phyloP scores from a whole-genome alignment of 2,329 filamentous ascomycete genomes.

The Alternaria postmessia region DNA sequence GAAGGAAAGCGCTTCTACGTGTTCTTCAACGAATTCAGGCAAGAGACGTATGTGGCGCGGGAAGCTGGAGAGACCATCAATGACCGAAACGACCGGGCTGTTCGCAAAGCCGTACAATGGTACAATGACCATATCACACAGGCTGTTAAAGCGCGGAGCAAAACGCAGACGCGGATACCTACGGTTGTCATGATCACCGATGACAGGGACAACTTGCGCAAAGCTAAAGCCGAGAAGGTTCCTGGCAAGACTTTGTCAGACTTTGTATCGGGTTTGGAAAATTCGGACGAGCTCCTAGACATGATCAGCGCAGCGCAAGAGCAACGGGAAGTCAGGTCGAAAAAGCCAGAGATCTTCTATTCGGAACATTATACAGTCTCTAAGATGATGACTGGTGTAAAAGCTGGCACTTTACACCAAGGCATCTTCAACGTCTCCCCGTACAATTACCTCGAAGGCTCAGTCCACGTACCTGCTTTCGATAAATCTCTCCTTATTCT shows the following conservation, averaged over 20 bases:
- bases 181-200: constrained; percentile 93
- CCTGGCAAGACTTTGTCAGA: constrained; percentile 70
- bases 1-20: constrained; percentile 98
- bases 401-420: constrained; percentile 88
- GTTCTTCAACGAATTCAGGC: constrained; percentile 97
- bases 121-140: constrained; percentile 81
- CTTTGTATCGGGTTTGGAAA: constrained; percentile 84
- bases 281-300: constrained; percentile 85
- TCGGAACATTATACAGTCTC: constrained; percentile 89
- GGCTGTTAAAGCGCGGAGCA: constrained; percentile 62
- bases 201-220: constrained; percentile 84
- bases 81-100: constrained; percentile 92
- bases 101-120: constrained; percentile 87
- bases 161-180: constrained; percentile 67
- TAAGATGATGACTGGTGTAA: constrained; percentile 92
- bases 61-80: constrained; percentile 86
- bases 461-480: constrained; percentile 88
- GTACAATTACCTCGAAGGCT: constrained; percentile 97
- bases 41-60: constrained; percentile 86
- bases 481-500: constrained; percentile 87
- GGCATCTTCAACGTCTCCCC: constrained; percentile 95
- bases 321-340: constrained; percentile 68
- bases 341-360: constrained; percentile 78
- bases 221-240: constrained; percentile 79
- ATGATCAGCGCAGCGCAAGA: constrained; percentile 88